A percentile compares a stretch with the other conserved stretches of the same genome.
Evolutionary conservation across 2,329 filamentous ascomycete genomes (phyloP).

Genomic region (Fusarium fujikuroi): DNA sequence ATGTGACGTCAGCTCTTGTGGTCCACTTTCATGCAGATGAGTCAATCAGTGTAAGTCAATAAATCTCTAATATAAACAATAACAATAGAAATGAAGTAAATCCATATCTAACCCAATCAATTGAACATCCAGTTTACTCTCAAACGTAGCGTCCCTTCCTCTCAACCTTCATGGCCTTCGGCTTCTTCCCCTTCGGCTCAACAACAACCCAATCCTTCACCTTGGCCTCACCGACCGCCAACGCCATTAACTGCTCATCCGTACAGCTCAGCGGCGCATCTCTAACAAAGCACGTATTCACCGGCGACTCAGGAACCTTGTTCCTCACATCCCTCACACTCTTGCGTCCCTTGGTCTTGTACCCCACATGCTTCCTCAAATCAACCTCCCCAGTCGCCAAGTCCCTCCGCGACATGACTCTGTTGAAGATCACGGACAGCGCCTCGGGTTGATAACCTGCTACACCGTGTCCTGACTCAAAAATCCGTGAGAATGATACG

Average conservation of each 20-base stretch:
- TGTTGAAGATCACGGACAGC: constrained; percentile 64
- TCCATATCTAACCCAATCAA: neutral
- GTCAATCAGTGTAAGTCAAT: constrained; percentile 1
- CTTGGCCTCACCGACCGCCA: constrained; percentile 32
- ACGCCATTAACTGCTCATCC: constrained; percentile 33
- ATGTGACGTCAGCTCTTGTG: constrained; percentile 23
- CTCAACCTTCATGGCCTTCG: neutral
- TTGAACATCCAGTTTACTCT: neutral
- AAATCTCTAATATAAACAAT: neutral
- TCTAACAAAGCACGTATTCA: constrained; percentile 68
- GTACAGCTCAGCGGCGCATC: constrained; percentile 54
- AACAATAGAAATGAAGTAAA: neutral
- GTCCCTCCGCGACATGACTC: constrained; percentile 64
- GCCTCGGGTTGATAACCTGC: constrained; percentile 68
- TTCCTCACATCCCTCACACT: constrained; percentile 65
- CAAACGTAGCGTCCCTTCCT: neutral
- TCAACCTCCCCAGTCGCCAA: constrained; percentile 62
- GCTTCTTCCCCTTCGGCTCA: constrained; percentile 17
- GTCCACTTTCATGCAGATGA: constrained; percentile 7
- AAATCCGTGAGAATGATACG: constrained; percentile 71
- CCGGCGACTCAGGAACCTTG: constrained; percentile 55
- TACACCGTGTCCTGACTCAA: constrained; percentile 70
- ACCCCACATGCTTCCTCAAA: constrained; percentile 51
- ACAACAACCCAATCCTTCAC: constrained; percentile 34
- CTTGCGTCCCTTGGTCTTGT: constrained; percentile 54